Conservation (phyloP, 2,329 filamentous ascomycete species). For the Paecilomyces niveus region DNA sequence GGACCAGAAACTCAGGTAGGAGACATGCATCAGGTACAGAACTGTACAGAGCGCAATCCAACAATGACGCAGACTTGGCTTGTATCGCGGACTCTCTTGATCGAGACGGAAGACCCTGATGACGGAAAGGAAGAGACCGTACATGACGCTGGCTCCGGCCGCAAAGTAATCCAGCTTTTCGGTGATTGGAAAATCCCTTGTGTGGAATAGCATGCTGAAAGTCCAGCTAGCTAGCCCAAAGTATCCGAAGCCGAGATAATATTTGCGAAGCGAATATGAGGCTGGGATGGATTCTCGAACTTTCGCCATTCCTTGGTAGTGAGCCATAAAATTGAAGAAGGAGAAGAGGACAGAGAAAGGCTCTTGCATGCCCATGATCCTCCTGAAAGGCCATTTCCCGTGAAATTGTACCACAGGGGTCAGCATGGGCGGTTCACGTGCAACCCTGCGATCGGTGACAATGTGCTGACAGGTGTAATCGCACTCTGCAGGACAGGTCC, state of each 20-base stretch:
- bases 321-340: slow-evolving; percentile 81
- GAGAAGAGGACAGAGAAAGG: slow-evolving; percentile 91
- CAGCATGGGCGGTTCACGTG: slow-evolving; percentile 56
- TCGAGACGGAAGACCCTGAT: slow-evolving; percentile 81
- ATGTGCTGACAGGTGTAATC: slow-evolving; percentile 97
- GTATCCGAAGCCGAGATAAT: slow-evolving; percentile 73
- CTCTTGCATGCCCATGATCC: slow-evolving; percentile 88
- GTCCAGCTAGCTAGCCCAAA: slow-evolving; percentile 78
- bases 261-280: slow-evolving; percentile 68
- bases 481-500: slow-evolving; percentile 90
- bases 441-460: slow-evolving; percentile 65
- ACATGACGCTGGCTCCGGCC: slow-evolving; percentile 81
- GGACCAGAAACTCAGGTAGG: slow-evolving; percentile 73
- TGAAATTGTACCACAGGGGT: slow-evolving; percentile 81
- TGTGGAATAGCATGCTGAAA: slow-evolving; percentile 88
- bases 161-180: slow-evolving; percentile 97
- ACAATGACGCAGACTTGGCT: slow-evolving; percentile 53
- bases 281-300: slow-evolving; percentile 64
- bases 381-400: slow-evolving; percentile 96
- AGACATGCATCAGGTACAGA: slow-evolving; percentile 70
- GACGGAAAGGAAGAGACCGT: slow-evolving; percentile 79
- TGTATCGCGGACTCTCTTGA: slow-evolving; percentile 40
- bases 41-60: slow-evolving; percentile 69
- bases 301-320: slow-evolving; percentile 67
- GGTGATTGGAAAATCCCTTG: slow-evolving; percentile 73